These are phyloP conservation scores for Eleusine indica DNA, from an alignment of 176 grass and related monocot species.

Conservation along the genomic window DNA sequence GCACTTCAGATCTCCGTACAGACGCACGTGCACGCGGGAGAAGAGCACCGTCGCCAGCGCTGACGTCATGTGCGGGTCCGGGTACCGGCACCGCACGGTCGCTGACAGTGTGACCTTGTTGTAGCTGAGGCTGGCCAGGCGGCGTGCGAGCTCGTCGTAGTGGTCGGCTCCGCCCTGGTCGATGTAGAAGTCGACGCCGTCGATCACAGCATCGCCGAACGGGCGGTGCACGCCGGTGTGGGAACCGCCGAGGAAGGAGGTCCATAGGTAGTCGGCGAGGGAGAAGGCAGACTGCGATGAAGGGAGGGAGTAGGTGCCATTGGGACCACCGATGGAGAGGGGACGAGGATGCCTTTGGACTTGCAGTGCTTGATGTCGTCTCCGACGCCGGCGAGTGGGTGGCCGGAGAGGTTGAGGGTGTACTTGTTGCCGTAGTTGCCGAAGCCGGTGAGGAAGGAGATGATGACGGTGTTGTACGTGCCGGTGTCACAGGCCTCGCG, in stretches of 20 bases:
- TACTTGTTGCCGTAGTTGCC: neutral
- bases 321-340: constrained; percentile 6
- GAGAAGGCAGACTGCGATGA: neutral
- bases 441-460: constrained; percentile 24
- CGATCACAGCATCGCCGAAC: neutral
- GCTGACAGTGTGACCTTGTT: neutral
- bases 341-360: neutral
- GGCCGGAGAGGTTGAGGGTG: constrained; percentile 11
- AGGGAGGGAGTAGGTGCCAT: neutral
- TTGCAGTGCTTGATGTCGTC: constrained; percentile 25
- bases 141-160: neutral
- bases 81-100: neutral
- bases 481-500: constrained; percentile 19
- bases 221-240: neutral
- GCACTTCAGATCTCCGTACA: neutral
- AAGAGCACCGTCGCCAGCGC: neutral
- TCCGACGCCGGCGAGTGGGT: constrained; percentile 17
- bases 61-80: neutral
- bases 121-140: neutral
- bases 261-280: constrained; percentile 27
- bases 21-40: neutral
- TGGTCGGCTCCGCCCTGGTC: neutral
- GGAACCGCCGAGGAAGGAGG: neutral
- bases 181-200: constrained; percentile 33
- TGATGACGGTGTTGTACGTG: constrained; percentile 24